Percentiles rank a stretch among this genome's conserved stretches.
Conservation (phyloP, 441 rosid species). For the Breynia disticha region DNA sequence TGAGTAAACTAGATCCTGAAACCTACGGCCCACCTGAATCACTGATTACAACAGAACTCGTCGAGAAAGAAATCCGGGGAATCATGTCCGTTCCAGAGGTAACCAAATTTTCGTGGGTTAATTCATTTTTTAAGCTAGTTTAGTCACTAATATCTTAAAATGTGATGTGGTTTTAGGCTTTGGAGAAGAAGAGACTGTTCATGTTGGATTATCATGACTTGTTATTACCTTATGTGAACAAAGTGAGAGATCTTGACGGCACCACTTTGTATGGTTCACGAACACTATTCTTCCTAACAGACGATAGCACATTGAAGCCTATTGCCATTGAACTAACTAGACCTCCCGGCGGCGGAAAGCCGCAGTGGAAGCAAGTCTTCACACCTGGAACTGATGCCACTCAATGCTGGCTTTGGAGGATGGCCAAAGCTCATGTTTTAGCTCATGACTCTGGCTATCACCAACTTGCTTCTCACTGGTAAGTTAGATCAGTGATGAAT, state of each 20-base stretch:
- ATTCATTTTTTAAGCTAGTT: background rate
- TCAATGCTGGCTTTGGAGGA: constrained; percentile 52
- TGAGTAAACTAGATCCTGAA: constrained; percentile 50
- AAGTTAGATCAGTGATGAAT: too few relatives aligned
- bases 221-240: constrained; percentile 48
- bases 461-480: constrained; percentile 72
- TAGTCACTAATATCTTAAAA: background rate
- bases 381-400: constrained; percentile 35
- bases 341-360: constrained; percentile 43
- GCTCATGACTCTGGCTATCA: constrained; percentile 69
- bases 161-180: constrained; percentile 29
- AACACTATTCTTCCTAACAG: constrained; percentile 46
- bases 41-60: constrained; percentile 41
- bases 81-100: constrained; percentile 44
- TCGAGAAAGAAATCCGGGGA: constrained; percentile 40
- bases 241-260: constrained; percentile 37
- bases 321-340: constrained; percentile 60
- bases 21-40: constrained; percentile 53
- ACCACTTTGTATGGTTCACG: constrained; percentile 55
- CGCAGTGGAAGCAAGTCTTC: constrained; percentile 56
- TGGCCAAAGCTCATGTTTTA: constrained; percentile 63
- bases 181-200: constrained; percentile 46
- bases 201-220: constrained; percentile 67
- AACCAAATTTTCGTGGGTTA: too few relatives aligned
- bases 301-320: constrained; percentile 42